Conservation (phyloP, 2,329 filamentous ascomycete genomes). For the Escovopsis sp. region DNA sequence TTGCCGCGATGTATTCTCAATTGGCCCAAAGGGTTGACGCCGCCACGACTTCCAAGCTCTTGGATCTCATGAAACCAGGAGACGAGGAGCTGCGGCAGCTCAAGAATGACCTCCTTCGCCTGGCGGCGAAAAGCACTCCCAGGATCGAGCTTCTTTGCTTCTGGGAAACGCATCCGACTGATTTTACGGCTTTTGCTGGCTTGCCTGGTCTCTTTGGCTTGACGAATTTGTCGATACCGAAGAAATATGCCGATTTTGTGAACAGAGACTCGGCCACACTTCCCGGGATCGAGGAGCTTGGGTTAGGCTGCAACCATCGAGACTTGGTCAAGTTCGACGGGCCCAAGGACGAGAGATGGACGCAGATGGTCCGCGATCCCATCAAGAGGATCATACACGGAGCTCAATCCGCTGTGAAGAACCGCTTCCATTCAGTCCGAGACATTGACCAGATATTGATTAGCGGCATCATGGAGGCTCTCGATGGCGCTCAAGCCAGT, state of each 20-base stretch:
- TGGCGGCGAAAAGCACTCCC: slow-evolving; percentile 19
- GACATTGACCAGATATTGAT: slow-evolving; percentile 20
- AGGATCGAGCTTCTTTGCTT: slow-evolving; percentile 25
- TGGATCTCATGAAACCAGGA: slow-evolving; percentile 25
- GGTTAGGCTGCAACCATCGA: slow-evolving; percentile 22
- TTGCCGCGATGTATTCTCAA: slow-evolving; percentile 22
- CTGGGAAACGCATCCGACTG: slow-evolving; percentile 24
- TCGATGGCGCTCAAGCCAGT: slow-evolving; percentile 20
- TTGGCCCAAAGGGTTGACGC: slow-evolving; percentile 18
- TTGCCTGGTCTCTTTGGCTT: slow-evolving; percentile 14
- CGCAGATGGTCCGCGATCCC: slow-evolving; percentile 20
- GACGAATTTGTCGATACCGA: slow-evolving; percentile 13
- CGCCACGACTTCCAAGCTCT: slow-evolving; percentile 20
- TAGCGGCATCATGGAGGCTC: slow-evolving; percentile 16
- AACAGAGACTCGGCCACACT: slow-evolving; percentile 25
- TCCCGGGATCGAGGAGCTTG: slow-evolving; percentile 18
- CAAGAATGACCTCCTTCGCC: slow-evolving; percentile 23
- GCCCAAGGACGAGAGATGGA: slow-evolving; percentile 22
- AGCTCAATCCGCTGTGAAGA: slow-evolving; percentile 21
- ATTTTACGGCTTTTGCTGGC: slow-evolving; percentile 21
- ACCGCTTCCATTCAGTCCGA: slow-evolving; percentile 21
- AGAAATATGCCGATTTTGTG: slow-evolving; percentile 23
- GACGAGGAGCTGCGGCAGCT: slow-evolving; percentile 24
- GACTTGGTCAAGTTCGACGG: slow-evolving; percentile 28
- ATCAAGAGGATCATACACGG: slow-evolving; percentile 23